Evolutionary conservation across 2,329 filamentous ascomycete genomes (phyloP).

Genomic region (Pseudopyricularia javanii): DNA sequence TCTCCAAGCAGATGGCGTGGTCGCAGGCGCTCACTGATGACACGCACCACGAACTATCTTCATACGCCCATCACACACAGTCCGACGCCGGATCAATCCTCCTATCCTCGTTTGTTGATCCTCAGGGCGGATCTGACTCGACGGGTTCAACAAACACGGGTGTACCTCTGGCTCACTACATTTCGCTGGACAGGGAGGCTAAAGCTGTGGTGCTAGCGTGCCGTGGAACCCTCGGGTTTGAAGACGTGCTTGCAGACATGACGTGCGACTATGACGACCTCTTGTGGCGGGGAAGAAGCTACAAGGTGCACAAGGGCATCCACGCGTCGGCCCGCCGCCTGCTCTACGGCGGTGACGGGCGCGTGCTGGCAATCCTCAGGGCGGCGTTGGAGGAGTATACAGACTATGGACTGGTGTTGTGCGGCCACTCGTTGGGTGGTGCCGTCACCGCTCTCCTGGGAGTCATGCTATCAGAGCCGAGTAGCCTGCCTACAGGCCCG

Average conservation of each 20-base stretch:
- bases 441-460: slow-evolving; percentile 59
- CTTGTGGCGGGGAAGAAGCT: slow-evolving; percentile 47
- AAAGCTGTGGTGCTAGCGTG: slow-evolving; percentile 63
- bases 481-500: slow-evolving; percentile 27
- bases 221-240: slow-evolving; percentile 59
- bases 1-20: slow-evolving; percentile 36
- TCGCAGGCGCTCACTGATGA: slow-evolving; percentile 22
- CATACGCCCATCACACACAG: slow-evolving; percentile 51
- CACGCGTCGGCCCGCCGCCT: slow-evolving; percentile 59
- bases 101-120: slow-evolving; percentile 59
- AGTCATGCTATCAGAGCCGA: slow-evolving; percentile 57
- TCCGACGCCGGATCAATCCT: slow-evolving; percentile 46
- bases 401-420: slow-evolving; percentile 58
- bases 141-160: slow-evolving; percentile 53
- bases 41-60: slow-evolving; percentile 47
- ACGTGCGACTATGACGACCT: slow-evolving; percentile 62
- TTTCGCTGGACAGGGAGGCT: slow-evolving; percentile 59
- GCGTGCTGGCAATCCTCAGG: slow-evolving; percentile 53
- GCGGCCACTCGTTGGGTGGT: slow-evolving; percentile 57
- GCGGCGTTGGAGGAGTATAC: slow-evolving; percentile 53
- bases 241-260: slow-evolving; percentile 62
- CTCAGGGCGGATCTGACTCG: slow-evolving; percentile 53
- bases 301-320: slow-evolving; percentile 64
- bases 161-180: slow-evolving; percentile 60
- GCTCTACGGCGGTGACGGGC: slow-evolving; percentile 53